phyloP scores from a whole-genome alignment of 352 stramenopile genomes.

The Elongisporangium senticosum region DNA sequence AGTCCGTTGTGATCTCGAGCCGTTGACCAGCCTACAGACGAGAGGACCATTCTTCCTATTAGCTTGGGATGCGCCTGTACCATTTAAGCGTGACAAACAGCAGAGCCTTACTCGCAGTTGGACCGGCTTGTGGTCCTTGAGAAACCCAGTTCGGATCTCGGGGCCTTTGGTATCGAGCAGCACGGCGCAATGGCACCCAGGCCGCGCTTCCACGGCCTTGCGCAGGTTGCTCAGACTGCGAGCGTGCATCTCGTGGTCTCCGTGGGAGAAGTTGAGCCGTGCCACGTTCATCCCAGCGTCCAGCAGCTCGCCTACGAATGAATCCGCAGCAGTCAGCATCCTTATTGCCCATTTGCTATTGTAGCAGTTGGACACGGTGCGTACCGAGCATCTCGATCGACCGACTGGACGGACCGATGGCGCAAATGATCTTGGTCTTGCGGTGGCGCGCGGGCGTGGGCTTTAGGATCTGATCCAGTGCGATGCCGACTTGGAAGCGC shows the following conservation, averaged over 20 bases:
- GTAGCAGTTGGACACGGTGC: constrained; percentile 7
- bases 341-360: constrained; percentile 2
- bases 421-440: constrained; percentile 99
- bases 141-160: constrained; percentile 92
- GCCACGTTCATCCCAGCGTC: constrained; percentile 96
- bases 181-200: constrained; percentile 84
- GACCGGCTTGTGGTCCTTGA: constrained; percentile 63
- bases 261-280: constrained; percentile 99
- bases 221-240: constrained; percentile 89
- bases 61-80: background rate
- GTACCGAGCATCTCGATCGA: constrained; percentile 92
- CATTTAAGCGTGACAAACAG: constrained; percentile 1
- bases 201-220: constrained; percentile 57
- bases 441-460: constrained; percentile 46
- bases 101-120: constrained; percentile 41
- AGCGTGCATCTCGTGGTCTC: constrained; percentile 92
- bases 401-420: constrained; percentile 96
- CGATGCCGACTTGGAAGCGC: constrained; percentile 69
- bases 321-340: background rate
- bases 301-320: constrained; percentile 45
- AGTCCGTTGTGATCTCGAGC: constrained; percentile 90
- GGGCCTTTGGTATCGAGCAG: constrained; percentile 97
- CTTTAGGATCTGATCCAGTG: constrained; percentile 63
- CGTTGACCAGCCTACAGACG: constrained; percentile 52
- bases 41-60: background rate